Base-by-base conservation (phyloP, 441 rosid genomes). In the Gossypium trilobum region DNA sequence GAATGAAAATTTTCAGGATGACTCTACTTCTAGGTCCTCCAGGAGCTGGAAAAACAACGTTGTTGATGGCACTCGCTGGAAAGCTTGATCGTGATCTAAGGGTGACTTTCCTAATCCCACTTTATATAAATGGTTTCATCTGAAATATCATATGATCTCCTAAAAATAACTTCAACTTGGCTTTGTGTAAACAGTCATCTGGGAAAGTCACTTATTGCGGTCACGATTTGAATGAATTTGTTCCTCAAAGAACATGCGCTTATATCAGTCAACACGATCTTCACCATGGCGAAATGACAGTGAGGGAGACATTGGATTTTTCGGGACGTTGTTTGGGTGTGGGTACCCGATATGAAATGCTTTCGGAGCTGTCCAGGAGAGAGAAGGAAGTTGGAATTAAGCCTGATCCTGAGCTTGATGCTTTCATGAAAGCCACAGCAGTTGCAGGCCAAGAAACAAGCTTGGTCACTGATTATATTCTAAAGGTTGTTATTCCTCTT, bases 1-100 rank as follows among this genome's bases (percentile, higher is more conserved):
- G 25, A 11, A 13, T 54, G 74, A 72, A 69, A 55, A 60, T 48
- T 73, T 83, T 22, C 87, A 93, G 98, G 89, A 81, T 91, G 92
- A 84, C 97, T 0, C 85, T 91, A 9, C 82, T 94, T 72, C 88
- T 94, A n/a, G 98, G 98, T 71, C 98, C 98, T 42, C 98, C 98
- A 1, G 86, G 87, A 16, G 79, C 97, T 6, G 97, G 98, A 29
- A 90, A 91, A 83, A 89, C 98, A 70, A 91, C 97, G 11, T 70
- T 89, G 36, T 62, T 94, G 74, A 80, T 74, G 70, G 97, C 91
- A 69, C 89, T 94, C 62, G 92, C 95, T 1, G 95, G 92, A 54
- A 92, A 86, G 81, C 87, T 87, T 1, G 90, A 90, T 36, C 58
- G 52, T 52, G 82, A 87, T 63, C 74, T 94, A 20, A 86, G 79